Base-by-base conservation (phyloP, 2,329 filamentous ascomycete genomes). In the Arthrocladium fulminans region DNA sequence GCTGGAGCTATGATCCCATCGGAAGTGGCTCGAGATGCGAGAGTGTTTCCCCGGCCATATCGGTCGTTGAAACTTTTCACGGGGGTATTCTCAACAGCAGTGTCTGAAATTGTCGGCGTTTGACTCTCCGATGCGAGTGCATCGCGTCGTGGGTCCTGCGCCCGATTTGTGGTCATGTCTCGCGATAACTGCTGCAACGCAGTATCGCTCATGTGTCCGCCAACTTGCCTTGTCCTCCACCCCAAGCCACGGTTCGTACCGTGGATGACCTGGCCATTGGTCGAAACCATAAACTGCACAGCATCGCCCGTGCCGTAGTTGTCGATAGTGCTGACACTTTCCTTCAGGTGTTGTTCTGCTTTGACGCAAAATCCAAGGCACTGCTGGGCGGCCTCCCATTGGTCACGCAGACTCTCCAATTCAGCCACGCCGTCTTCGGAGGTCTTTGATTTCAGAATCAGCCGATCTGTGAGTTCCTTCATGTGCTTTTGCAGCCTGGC, bases 211-310 rank as follows among this genome's bases (percentile, higher is more conserved):
- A 66, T 45, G 45, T 65, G 54, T 46, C 62, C 62, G 50, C 62
- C 62, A 34, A 66, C 57, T 52, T 66, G 62, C 52, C 60, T 64
- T 17, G 53, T 59, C 51, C 61, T 63, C 60, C 60, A 63, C n/a
- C 56, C 57, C 51, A 59, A 45, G 39, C 57, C 58, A 51, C 56
- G 54, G 50, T 66, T 67, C 50, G 51, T 65, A 34, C 63, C 61
- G 45, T 64, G 58, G 46, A 66, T 52, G 24, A 58, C 51, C 27
- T 62, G 59, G n/a, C 61, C 61, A 49, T 63, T 60, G 9, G 63
- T 59, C 29, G 64, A 67, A 39, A 66, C 62, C 63, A 67, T 66
- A 45, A 65, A 64, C 45, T 66, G 63, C 6, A 67, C 30, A 25
- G 63, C 54, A 46, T 66, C 63, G 12, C 65, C 63, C 12, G 60